These are phyloP conservation scores for Tephrocybe sp. DNA, from an alignment of 768 basidiomycete species.

Conservation along the genomic window DNA sequence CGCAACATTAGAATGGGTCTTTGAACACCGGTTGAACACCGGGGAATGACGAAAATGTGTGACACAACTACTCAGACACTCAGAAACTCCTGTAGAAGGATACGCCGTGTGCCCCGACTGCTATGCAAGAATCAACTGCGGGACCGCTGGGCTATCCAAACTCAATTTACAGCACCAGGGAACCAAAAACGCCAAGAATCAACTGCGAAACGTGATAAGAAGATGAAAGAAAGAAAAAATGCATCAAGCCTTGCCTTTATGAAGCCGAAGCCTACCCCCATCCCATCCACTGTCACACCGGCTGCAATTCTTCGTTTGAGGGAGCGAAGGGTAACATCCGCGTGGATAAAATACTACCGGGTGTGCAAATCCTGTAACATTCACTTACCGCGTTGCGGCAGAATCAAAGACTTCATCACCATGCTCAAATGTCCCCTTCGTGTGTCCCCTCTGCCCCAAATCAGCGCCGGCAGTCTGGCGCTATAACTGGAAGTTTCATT, in stretches of 20 bases:
- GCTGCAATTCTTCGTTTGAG: not conserved
- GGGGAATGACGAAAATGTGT: no score
- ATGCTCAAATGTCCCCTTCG: conserved; percentile 3
- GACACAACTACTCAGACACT: no score
- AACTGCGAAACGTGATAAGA: not conserved
- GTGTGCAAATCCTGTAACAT: not conserved
- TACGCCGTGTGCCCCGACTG: not conserved
- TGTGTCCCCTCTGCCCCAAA: not conserved
- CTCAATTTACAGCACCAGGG: not conserved
- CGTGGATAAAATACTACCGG: not conserved
- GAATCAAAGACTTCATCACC: conserved; percentile 1
- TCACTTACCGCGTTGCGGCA: not conserved
- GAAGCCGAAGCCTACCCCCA: not conserved
- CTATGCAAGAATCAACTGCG: not conserved
- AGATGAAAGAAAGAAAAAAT: not conserved
- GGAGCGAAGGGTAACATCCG: not conserved
- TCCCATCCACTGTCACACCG: not conserved
- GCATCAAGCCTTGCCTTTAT: not conserved
- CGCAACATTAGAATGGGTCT: no score
- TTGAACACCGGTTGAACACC: no score
- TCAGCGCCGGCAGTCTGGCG: not conserved
- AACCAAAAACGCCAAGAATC: not conserved
- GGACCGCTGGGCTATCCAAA: not conserved
- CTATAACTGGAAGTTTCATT: not conserved
- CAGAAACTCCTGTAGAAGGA: no score